These are phyloP conservation scores for Neolentinus lepideus DNA, from an alignment of 1,284 basidiomycete genomes.

Conservation along the genomic window DNA sequence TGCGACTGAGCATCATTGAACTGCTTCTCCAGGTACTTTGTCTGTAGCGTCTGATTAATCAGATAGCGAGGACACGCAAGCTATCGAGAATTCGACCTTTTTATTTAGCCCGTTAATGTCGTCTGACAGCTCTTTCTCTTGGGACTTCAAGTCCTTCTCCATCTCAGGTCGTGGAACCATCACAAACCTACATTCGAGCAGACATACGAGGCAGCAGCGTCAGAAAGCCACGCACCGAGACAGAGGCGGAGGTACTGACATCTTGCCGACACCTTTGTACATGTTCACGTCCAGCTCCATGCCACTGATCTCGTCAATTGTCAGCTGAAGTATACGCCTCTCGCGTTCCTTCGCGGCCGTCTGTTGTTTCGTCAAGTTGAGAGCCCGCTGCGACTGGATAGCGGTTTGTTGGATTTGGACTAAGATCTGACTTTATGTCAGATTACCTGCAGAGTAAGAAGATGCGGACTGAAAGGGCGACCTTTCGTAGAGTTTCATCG, in stretches of 20 bases:
- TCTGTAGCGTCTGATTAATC: slow-evolving; percentile 33
- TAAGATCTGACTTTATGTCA: slow-evolving; percentile 55
- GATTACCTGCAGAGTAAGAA: slow-evolving; percentile 1
- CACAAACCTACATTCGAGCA: slow-evolving; percentile 63
- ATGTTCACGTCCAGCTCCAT: slow-evolving; percentile 67
- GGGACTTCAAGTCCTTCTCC: slow-evolving; percentile 63
- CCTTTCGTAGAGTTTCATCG: slow-evolving; percentile 85
- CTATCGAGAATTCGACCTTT: slow-evolving; percentile 41
- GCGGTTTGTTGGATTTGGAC: slow-evolving; percentile 86
- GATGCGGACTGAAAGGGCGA: slow-evolving; percentile 21
- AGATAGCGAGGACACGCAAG: slow-evolving; percentile 1
- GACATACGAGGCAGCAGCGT: background rate
- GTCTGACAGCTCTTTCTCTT: slow-evolving; percentile 78
- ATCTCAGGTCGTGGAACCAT: slow-evolving; percentile 77
- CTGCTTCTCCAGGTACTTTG: slow-evolving; percentile 87
- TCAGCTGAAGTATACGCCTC: slow-evolving; percentile 80
- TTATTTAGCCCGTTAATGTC: slow-evolving; percentile 77
- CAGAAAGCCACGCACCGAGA: background rate
- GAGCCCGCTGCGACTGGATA: slow-evolving; percentile 70
- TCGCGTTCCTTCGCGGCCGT: slow-evolving; percentile 76
- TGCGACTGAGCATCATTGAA: slow-evolving; percentile 85
- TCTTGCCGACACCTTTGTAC: slow-evolving; percentile 90
- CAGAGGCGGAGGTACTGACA: slow-evolving; percentile 43
- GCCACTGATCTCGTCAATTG: slow-evolving; percentile 66
- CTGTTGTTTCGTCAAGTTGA: slow-evolving; percentile 70